These are phyloP conservation scores for Penicillium sp. DNA, from an alignment of 2,329 filamentous ascomycete genomes.

Conservation along the genomic window DNA sequence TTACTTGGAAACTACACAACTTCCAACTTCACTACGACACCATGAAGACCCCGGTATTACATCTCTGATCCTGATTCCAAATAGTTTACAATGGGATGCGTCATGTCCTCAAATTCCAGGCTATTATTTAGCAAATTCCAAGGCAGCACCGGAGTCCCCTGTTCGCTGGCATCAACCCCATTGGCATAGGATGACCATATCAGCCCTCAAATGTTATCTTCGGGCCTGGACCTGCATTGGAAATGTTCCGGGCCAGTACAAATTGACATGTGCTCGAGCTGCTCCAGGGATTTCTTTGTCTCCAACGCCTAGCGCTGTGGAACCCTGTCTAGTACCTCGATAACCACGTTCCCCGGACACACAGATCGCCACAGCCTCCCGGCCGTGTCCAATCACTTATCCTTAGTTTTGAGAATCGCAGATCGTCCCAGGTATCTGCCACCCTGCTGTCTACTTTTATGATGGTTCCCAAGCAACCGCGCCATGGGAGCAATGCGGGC, in stretches of 20 bases:
- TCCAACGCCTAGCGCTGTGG: not conserved
- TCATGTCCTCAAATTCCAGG: not conserved
- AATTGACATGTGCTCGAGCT: constrained; percentile 6
- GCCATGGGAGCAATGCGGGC: not conserved
- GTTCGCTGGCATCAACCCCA: not conserved
- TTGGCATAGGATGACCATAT: not conserved
- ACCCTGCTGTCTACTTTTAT: not conserved
- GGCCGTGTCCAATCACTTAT: not conserved
- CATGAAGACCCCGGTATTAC: not conserved
- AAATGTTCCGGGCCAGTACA: not conserved
- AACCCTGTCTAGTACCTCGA: constrained; percentile 9
- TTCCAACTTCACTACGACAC: not conserved
- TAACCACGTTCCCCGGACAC: constrained; percentile 1
- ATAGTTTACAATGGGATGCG: not conserved
- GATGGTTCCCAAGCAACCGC: not conserved
- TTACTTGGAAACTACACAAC: not conserved
- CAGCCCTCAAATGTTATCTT: not conserved
- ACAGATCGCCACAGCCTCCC: not conserved
- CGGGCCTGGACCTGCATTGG: not conserved
- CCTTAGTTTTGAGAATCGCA: not conserved
- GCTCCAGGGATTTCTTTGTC: constrained; percentile 10
- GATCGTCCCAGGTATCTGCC: not conserved
- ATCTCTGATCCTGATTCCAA: not conserved
- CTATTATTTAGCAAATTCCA: not conserved
- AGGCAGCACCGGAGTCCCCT: not conserved